Evolutionary conservation across 2,329 filamentous ascomycete genomes (phyloP), one percentile per base, ranked within the genome.

Genomic region (Fusarium luffae): DNA sequence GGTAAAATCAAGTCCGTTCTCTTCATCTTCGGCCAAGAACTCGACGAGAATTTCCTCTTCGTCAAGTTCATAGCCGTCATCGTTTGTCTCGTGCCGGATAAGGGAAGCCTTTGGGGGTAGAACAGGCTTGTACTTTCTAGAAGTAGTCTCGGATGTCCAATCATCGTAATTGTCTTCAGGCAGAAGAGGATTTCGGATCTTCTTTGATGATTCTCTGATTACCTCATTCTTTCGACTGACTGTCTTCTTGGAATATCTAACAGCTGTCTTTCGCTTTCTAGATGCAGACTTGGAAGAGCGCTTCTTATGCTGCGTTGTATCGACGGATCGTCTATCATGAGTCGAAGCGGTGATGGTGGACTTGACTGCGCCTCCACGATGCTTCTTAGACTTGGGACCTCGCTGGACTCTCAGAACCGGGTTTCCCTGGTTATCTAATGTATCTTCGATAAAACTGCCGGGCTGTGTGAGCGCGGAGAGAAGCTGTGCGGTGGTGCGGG

Each of bases 401-500:
- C 85, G 84, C 67, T 87, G 85, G 25, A 86, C 83, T 74, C 85
- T 88, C 71, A 86, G 78, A 16, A 82, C 79, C 5, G 87, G 82
- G 60, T 88, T 88, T 2, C 86, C 86, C 70, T 90, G 87, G 61
- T 89, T 88, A 59, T 89, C 83, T 19, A 89, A 80, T 10, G 85
- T 83, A 62, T 89, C 85, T 68, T 90, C 87, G 48, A 89, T 84
- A 56, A 88, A 88, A 70, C 85, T 87, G 48, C 90, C 89, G 2
- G 89, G 86, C 54, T 94, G 93, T 61, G 96, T 90, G 65, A 98
- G 85, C 10, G 94, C 94, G 2, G 94, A 97, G 18, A 99, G 85
- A 16, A 99, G 85, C 78, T 98, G 95, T 2, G 96, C 96, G 0
- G 95, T 98, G 1, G 94, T 98, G 73, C 96, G 90, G 1, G 95